Evolutionary conservation across 164 flowering plant species (phyloP), one percentile per base, ranked within the genome.

Genomic region (Echeveria elegans): DNA sequence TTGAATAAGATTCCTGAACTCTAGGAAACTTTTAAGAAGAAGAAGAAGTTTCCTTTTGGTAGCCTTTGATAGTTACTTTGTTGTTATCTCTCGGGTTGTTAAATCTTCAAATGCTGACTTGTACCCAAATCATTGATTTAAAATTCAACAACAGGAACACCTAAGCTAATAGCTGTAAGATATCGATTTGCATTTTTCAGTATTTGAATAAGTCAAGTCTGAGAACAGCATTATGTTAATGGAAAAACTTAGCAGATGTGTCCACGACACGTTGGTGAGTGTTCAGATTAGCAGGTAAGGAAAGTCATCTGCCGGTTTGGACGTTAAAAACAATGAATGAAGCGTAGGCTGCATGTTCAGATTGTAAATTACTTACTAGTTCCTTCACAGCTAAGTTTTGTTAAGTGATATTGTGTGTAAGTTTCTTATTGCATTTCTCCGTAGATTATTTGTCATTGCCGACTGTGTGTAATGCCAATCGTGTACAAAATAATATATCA

Each of bases 281-380:
- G 21, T 52, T 23, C 58, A 23, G 28, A 52, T 9, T 21, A 56
- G 31, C 60, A 56, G 31, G 26, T 56, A 31, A 14, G 28, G 60
- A 30, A 56, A 56, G 60, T 56, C 31, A 56, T 56, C 60, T 24
- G 26, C 60, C 60, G 26, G n/a, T 56, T 56, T 56, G 60, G 26
- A 48, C 30, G 31, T 56, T 56, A 24, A 24, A 24, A 56, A 56
- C 31, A 11, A 56, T 28, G 30, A 18, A 56, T 10, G 56, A 56
- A 56, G 14, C 59, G 29, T 24, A 52, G 59, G 59, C 52, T 47
- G 23, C 52, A n/a, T 47, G 52, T 47, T 47, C 56, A 50, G 23
- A 47, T 10, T 47, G 23, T 31, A 24, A 18, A 53, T 56, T 56
- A 56, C 32, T 28, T 2, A 2, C 3, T 5, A 56, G 61, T 56